Evolutionary conservation across 2,329 filamentous ascomycete genomes (phyloP).

Genomic region (Clonostachys rosea): DNA sequence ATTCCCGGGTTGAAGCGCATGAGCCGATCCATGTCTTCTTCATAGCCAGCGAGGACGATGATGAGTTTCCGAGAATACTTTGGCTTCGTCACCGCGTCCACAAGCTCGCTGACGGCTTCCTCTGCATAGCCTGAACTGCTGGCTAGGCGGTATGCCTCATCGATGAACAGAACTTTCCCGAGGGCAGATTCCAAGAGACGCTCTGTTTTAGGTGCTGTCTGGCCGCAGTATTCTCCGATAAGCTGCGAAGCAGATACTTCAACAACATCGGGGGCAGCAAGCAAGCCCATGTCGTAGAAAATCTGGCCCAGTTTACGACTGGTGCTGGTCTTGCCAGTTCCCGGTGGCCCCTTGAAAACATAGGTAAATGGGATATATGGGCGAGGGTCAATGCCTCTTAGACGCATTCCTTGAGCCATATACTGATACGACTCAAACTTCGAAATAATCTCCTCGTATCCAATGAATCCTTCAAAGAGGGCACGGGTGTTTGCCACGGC

Average conservation of each 20-base stretch:
- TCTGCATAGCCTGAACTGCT: slow-evolving; percentile 47
- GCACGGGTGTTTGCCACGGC: slow-evolving; percentile 35
- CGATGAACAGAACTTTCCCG: slow-evolving; percentile 66
- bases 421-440: slow-evolving; percentile 52
- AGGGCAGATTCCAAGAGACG: slow-evolving; percentile 55
- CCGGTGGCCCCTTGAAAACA: slow-evolving; percentile 59
- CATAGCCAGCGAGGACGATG: slow-evolving; percentile 65
- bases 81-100: slow-evolving; percentile 46
- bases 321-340: slow-evolving; percentile 68
- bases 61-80: slow-evolving; percentile 55
- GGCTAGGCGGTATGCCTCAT: slow-evolving; percentile 63
- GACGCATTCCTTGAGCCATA: slow-evolving; percentile 45
- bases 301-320: slow-evolving; percentile 68
- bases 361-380: slow-evolving; percentile 59
- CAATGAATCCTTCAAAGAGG: slow-evolving; percentile 57
- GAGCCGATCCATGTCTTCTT: slow-evolving; percentile 58
- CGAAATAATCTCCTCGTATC: slow-evolving; percentile 49
- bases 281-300: slow-evolving; percentile 69
- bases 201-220: slow-evolving; percentile 63
- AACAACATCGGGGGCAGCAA: slow-evolving; percentile 54
- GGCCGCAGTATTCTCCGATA: slow-evolving; percentile 62
- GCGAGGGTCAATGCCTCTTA: slow-evolving; percentile 44
- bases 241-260: slow-evolving; percentile 66
- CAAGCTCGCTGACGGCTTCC: slow-evolving; percentile 46
- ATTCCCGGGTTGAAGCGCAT: slow-evolving; percentile 58